A percentile compares a stretch with the other conserved stretches of the same genome.
phyloP scores from a whole-genome alignment of 768 basidiomycete species.

The Strobilomyces dryophilus region DNA sequence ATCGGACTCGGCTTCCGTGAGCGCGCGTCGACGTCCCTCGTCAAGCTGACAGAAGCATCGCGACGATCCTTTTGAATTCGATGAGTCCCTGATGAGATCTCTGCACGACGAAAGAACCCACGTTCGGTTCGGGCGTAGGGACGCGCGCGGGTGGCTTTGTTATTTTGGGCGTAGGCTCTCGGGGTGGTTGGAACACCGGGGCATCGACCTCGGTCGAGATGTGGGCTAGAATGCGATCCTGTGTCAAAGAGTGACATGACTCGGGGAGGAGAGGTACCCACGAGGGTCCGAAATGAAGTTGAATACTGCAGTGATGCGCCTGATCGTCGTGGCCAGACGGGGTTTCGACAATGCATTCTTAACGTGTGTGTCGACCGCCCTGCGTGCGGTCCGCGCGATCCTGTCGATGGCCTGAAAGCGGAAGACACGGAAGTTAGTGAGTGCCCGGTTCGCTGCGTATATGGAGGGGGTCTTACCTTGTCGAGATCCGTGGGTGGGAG shows the following conservation, averaged over 20 bases:
- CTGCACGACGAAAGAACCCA: constrained; percentile 12
- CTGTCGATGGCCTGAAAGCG: constrained; percentile 59
- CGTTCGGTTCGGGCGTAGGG: constrained; percentile 13
- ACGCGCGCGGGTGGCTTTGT: constrained; percentile 1
- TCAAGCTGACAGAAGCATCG: constrained; percentile 1
- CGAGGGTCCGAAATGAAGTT: constrained; percentile 64
- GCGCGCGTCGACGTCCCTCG: neutral
- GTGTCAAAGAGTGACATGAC: constrained; percentile 8
- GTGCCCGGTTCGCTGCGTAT: neutral
- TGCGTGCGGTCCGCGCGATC: constrained; percentile 62
- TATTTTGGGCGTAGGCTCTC: constrained; percentile 15
- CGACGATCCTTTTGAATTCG: constrained; percentile 13
- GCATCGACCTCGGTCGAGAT: constrained; percentile 44
- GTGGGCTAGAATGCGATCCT: constrained; percentile 39
- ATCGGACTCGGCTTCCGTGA: constrained; percentile 12
- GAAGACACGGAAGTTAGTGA: constrained; percentile 5
- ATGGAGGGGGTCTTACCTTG: constrained; percentile 41
- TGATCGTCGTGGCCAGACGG: constrained; percentile 59
- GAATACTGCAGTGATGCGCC: constrained; percentile 68
- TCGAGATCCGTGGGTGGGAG: constrained; percentile 58
- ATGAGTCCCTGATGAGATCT: constrained; percentile 8
- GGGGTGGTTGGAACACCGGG: constrained; percentile 37
- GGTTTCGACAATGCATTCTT: constrained; percentile 69
- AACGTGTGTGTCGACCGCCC: constrained; percentile 66
- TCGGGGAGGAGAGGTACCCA: constrained; percentile 35